phyloP scores from a whole-genome alignment of 2,329 filamentous ascomycete genomes.

The Fusarium heterosporum region DNA sequence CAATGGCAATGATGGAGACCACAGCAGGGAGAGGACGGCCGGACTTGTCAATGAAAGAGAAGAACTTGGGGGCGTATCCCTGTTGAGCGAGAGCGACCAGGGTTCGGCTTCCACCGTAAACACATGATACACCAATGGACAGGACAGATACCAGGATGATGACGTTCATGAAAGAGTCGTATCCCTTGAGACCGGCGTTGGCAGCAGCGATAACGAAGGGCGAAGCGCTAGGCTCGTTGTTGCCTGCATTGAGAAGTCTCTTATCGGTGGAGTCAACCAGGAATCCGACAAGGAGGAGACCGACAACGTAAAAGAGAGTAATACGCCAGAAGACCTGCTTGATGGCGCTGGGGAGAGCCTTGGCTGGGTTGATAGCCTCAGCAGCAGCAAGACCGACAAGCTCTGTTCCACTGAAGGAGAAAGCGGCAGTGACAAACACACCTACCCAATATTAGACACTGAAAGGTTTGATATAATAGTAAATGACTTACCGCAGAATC shows the following conservation, averaged over 20 bases:
- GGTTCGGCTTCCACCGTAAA: conserved; percentile 70
- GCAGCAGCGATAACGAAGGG: conserved; percentile 70
- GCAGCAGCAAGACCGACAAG: conserved; percentile 80
- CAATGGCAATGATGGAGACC: conserved; percentile 59
- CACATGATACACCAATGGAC: conserved; percentile 68
- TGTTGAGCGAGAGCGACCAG: conserved; percentile 70
- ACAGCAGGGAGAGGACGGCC: conserved; percentile 68
- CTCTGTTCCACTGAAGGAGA: conserved; percentile 79
- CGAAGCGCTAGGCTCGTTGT: conserved; percentile 53
- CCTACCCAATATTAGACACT: conserved; percentile 15
- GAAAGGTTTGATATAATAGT: accelerated
- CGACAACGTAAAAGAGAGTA: conserved; percentile 66
- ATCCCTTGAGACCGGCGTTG: conserved; percentile 63
- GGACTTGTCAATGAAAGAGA: conserved; percentile 68
- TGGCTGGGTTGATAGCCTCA: conserved; percentile 76
- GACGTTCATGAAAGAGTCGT: conserved; percentile 69
- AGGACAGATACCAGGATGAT: conserved; percentile 70
- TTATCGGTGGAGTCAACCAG: conserved; percentile 60
- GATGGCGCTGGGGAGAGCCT: conserved; percentile 81
- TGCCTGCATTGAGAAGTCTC: conserved; percentile 62
- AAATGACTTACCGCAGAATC: conserved; percentile 69
- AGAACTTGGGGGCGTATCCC: conserved; percentile 67
- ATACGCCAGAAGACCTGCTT: conserved; percentile 79
- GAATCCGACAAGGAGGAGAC: conserved; percentile 64
- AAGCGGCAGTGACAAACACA: conserved; percentile 73